Conservation (phyloP, 2,329 filamentous ascomycete species). For the Fusarium pseudonygamai region DNA sequence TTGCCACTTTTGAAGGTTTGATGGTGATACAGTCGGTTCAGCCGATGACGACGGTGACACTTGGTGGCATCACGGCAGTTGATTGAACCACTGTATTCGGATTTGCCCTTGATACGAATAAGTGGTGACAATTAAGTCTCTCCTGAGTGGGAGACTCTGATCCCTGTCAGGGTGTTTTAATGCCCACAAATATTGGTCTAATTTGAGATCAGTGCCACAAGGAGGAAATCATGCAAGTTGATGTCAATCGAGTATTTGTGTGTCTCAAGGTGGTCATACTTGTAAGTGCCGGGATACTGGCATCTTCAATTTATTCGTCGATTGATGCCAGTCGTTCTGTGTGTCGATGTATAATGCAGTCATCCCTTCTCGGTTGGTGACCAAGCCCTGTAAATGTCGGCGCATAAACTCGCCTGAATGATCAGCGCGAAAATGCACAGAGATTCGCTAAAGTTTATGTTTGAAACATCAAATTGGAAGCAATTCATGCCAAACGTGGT, state of each 20-base stretch:
- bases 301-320: neutral
- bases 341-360: neutral
- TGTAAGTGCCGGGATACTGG: neutral
- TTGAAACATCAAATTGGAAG: neutral
- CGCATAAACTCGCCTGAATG: neutral
- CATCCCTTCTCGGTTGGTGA: neutral
- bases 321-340: neutral
- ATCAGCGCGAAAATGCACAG: neutral
- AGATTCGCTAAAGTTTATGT: neutral
- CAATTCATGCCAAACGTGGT: neutral
- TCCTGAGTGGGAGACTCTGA: neutral
- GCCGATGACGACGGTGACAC: neutral
- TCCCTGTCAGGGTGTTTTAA: neutral
- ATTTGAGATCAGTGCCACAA: neutral
- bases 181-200: neutral
- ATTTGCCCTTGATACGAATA: neutral
- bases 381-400: neutral
- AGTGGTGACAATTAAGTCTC: conserved; percentile 1
- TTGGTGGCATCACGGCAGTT: neutral
- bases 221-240: neutral
- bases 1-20: conserved; percentile 8
- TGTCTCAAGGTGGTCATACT: neutral
- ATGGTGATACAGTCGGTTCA: neutral
- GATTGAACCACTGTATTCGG: neutral
- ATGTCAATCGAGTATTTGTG: neutral